Percentiles rank a stretch among this genome's conserved stretches.
These are phyloP conservation scores for Talaromyces funiculosus DNA, from an alignment of 2,329 filamentous ascomycete genomes.

Conservation along the genomic window DNA sequence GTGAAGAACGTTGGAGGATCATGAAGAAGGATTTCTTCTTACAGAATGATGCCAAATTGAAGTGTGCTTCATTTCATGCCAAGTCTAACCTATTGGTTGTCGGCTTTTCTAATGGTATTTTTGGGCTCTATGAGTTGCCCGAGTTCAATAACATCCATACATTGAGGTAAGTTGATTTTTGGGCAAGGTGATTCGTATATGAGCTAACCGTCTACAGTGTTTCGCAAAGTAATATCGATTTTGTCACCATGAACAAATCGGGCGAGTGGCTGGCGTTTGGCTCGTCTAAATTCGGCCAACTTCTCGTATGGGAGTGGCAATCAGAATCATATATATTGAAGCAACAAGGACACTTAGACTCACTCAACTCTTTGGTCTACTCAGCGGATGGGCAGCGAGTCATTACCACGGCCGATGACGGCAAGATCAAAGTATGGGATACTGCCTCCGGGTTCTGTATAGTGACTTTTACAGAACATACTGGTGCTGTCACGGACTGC, in stretches of 20 bases:
- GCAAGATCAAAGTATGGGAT: slow-evolving; percentile 98
- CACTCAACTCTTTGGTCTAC: slow-evolving; percentile 88
- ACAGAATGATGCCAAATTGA: slow-evolving; percentile 80
- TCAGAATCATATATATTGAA: slow-evolving; percentile 98
- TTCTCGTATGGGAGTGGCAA: slow-evolving; percentile 99
- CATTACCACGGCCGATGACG: slow-evolving; percentile 90
- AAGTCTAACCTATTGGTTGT: slow-evolving; percentile 87
- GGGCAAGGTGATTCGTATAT: background rate
- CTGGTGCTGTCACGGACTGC: slow-evolving; percentile 83
- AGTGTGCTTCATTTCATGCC: slow-evolving; percentile 85
- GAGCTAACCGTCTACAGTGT: slow-evolving; percentile 57
- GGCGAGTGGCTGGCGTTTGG: slow-evolving; percentile 98
- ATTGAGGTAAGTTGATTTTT: slow-evolving; percentile 42
- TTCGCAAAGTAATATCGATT: slow-evolving; percentile 93
- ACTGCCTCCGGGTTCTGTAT: slow-evolving; percentile 94
- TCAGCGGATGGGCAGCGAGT: slow-evolving; percentile 90
- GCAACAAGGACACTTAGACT: slow-evolving; percentile 94
- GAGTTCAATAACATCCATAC: slow-evolving; percentile 95
- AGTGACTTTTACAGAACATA: slow-evolving; percentile 96
- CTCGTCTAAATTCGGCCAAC: slow-evolving; percentile 86
- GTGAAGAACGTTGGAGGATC: slow-evolving; percentile 81
- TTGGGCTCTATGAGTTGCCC: slow-evolving; percentile 91
- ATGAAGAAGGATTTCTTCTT: slow-evolving; percentile 89
- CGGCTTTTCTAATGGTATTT: slow-evolving; percentile 90
- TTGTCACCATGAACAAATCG: slow-evolving; percentile 85